phyloP scores from a whole-genome alignment of 1,284 basidiomycete genomes.

The Ustilago curta region DNA sequence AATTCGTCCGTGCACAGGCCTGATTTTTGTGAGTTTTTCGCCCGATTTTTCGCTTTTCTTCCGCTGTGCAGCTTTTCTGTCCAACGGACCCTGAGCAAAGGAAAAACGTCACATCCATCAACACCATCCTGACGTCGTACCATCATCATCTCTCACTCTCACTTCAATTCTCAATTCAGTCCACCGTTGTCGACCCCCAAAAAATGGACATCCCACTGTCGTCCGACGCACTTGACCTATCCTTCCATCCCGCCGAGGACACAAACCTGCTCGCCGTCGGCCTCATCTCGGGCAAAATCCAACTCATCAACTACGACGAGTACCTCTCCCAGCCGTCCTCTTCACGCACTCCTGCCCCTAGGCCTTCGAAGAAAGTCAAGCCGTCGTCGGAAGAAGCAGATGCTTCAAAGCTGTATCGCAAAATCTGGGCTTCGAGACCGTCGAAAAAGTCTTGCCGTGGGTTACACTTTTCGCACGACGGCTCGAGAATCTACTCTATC shows the following conservation, averaged over 20 bases:
- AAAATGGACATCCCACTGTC: slow-evolving; percentile 69
- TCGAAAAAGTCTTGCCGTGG: slow-evolving; percentile 62
- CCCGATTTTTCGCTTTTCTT: neutral
- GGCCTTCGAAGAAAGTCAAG: slow-evolving; percentile 20
- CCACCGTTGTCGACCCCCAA: neutral
- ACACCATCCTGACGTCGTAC: neutral
- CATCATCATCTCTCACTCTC: neutral
- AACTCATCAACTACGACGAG: slow-evolving; percentile 77
- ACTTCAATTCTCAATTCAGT: neutral
- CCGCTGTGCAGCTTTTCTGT: neutral
- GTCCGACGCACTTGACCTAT: slow-evolving; percentile 87
- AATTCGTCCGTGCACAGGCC: slow-evolving; percentile 13
- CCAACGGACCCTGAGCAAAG: slow-evolving; percentile 11
- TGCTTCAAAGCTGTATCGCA: slow-evolving; percentile 31
- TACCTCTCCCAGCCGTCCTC: slow-evolving; percentile 15
- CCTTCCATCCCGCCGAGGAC: slow-evolving; percentile 80
- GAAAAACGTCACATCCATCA: neutral
- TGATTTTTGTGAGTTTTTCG: neutral
- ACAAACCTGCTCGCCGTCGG: slow-evolving; percentile 77
- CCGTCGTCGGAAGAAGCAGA: neutral
- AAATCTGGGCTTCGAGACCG: slow-evolving; percentile 53
- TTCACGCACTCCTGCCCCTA: slow-evolving; percentile 2
- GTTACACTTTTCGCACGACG: slow-evolving; percentile 37
- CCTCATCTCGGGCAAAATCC: slow-evolving; percentile 84
- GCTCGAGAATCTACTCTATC: slow-evolving; percentile 75